Percentiles rank a stretch among this genome's conserved stretches.
These are phyloP conservation scores for Diaporthe eres DNA, from an alignment of 2,329 filamentous ascomycete genomes.

Conservation along the genomic window DNA sequence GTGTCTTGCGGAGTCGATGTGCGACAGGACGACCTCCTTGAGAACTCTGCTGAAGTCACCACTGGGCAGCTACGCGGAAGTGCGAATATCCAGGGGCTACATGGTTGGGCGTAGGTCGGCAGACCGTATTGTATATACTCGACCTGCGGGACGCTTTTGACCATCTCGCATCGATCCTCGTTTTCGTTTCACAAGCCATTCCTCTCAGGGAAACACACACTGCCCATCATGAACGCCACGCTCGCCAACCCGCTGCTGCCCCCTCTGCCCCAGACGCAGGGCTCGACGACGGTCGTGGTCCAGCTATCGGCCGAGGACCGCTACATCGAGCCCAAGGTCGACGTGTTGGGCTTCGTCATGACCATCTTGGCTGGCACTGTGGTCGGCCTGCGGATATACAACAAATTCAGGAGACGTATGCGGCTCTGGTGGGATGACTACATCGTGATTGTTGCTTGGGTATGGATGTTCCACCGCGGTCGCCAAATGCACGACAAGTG, in stretches of 20 bases:
- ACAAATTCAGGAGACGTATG: slow-evolving; percentile 21
- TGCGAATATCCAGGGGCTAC: neutral
- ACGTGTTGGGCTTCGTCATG: slow-evolving; percentile 15
- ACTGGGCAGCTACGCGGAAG: neutral
- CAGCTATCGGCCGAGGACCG: slow-evolving; percentile 12
- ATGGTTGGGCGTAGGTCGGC: neutral
- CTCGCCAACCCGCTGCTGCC: slow-evolving; percentile 7
- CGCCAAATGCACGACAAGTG: neutral
- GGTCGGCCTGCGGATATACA: slow-evolving; percentile 32
- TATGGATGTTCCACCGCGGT: neutral
- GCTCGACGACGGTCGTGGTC: neutral
- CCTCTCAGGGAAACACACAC: slow-evolving; percentile 3
- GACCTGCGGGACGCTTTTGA: neutral
- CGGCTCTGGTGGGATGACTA: slow-evolving; percentile 36
- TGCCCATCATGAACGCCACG: slow-evolving; percentile 3
- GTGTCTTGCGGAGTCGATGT: slow-evolving; percentile 1
- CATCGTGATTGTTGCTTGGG: slow-evolving; percentile 34
- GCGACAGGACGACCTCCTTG: slow-evolving; percentile 18
- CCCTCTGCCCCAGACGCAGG: slow-evolving; percentile 8
- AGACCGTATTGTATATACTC: slow-evolving; percentile 4
- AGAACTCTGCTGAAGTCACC: slow-evolving; percentile 19
- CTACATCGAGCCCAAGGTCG: slow-evolving; percentile 21
- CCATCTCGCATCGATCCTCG: slow-evolving; percentile 8
- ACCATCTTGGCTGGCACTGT: slow-evolving; percentile 7
- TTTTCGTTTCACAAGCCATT: slow-evolving; percentile 21